Evolutionary conservation across 1,139 yeast genomes (phyloP), one percentile per base, ranked within the genome.

Genomic region (Yamadazyma oceani): DNA sequence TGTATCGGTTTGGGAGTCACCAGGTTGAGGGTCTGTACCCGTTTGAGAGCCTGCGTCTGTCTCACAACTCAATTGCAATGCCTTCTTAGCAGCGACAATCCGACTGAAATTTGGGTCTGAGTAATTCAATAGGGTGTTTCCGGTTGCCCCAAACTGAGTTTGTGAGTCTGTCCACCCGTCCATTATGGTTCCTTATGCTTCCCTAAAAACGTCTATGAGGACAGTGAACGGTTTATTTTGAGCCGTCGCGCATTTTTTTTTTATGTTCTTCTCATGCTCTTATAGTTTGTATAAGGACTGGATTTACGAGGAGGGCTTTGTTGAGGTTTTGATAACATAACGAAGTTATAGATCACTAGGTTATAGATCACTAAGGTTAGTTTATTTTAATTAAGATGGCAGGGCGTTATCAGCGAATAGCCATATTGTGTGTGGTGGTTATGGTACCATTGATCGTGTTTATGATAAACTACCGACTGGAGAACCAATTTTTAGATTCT

Each of bases 31-130:
- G n/a, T n/a, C n/a, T n/a, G n/a, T n/a, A n/a, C n/a, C n/a, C n/a
- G n/a, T n/a, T n/a, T n/a, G n/a, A 22, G 33, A 36, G 32, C 44
- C 21, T 47, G 52, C 46, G 15, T n/a, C 21, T 3, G 30, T 5
- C 16, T 27, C 30, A 8, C 14, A 16, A 4, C 13, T 27, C 26
- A 50, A 37, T 38, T 57, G 63, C 22, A 76, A 47, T 2, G 75
- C 73, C 45, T 66, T 68, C 49, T 74, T 76, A 9, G 78, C 76
- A 3, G 74, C 70, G 21, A 69, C 51, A 15, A 78, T 58, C 44
- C 73, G 70, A 6, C 69, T 55, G 33, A 66, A 48, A 28, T 71
- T 58, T 8, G 75, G 66, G 45, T 73, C 77, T 2, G 65, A 46
- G 19, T 53, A 52, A 39, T 55, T 51, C 37, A 57, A 39, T n/a